phyloP scores from a whole-genome alignment of 305 asterid genomes.

The Ilex paraguariensis region DNA sequence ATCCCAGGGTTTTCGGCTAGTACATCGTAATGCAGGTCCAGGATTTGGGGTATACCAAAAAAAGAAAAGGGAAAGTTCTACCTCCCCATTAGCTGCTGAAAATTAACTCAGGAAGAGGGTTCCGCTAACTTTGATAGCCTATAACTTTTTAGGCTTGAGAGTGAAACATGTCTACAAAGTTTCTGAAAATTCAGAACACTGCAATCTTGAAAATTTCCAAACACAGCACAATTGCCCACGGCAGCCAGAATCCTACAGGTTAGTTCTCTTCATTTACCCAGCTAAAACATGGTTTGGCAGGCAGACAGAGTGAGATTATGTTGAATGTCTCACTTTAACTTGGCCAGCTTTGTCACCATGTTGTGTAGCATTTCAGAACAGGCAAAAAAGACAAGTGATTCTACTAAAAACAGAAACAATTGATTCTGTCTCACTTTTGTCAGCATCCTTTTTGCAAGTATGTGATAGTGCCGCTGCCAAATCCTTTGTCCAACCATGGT shows the following conservation, averaged over 20 bases:
- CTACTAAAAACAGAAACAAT: neutral
- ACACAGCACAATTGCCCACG: neutral
- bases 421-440: constrained; percentile 57
- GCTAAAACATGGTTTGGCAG: neutral
- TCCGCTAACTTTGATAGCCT: too few species aligned
- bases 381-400: neutral
- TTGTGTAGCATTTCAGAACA: neutral
- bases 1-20: too few species aligned
- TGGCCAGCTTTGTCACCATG: neutral
- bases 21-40: too few species aligned
- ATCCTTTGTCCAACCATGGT: constrained; percentile 98
- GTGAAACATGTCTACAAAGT: neutral
- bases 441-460: constrained; percentile 93
- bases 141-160: too few species aligned
- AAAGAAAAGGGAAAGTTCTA: too few species aligned
- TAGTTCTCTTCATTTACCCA: neutral
- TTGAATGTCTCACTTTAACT: neutral
- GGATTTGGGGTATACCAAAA: too few species aligned
- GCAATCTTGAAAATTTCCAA: too few species aligned
- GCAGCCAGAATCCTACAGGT: neutral
- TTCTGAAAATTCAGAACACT: neutral
- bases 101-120: too few species aligned
- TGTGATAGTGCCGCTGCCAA: constrained; percentile 98
- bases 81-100: too few species aligned
- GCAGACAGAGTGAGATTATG: neutral